Percentiles rank a stretch among this genome's conserved stretches.
Conservation (phyloP, 2,329 filamentous ascomycete genomes). For the Botrytis hyacinthi region DNA sequence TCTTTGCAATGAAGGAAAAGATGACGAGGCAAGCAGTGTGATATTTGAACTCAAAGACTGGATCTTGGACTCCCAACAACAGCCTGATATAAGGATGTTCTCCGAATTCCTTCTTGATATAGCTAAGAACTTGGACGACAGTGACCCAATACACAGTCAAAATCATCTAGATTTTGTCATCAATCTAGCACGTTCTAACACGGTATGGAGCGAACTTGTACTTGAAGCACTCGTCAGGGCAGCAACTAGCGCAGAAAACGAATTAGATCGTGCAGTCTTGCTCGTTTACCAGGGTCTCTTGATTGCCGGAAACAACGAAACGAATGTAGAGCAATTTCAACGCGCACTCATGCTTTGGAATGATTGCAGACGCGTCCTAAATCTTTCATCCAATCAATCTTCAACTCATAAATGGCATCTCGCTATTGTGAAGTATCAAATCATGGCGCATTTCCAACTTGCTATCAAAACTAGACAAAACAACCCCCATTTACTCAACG, state of each 20-base stretch:
- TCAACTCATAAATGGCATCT: too few species aligned
- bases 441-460: neutral
- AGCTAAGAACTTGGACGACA: rapidly evolving
- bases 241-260: rapidly evolving
- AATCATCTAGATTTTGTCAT: too few species aligned
- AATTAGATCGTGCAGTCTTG: rapidly evolving
- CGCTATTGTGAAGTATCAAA: too few species aligned
- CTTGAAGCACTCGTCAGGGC: neutral
- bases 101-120: too few species aligned
- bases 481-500: rapidly evolving
- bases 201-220: rapidly evolving
- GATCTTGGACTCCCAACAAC: too few species aligned
- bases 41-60: too few species aligned
- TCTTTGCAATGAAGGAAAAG: too few species aligned
- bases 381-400: too few species aligned
- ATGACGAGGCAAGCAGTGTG: too few species aligned
- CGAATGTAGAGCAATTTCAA: neutral
- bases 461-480: rapidly evolving
- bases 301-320: rapidly evolving
- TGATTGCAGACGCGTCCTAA: neutral
- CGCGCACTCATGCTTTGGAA: neutral
- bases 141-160: rapidly evolving
- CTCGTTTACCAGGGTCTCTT: neutral
- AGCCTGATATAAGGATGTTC: too few species aligned
- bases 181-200: neutral